phyloP scores from a whole-genome alignment of 495 filamentous ascomycete genomes.

The Talaromyces stipitatus region DNA sequence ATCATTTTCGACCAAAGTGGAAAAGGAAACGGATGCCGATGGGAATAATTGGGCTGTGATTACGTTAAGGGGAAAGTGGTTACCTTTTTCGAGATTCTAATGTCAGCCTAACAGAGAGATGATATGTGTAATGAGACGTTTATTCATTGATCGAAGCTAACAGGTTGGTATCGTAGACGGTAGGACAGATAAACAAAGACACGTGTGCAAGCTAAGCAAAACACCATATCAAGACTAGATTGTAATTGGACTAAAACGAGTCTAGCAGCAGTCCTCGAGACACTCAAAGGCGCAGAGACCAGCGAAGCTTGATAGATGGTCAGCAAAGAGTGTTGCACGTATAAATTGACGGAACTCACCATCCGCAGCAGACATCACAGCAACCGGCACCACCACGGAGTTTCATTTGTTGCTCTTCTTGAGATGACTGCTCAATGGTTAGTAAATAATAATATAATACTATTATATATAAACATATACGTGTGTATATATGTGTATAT shows the following conservation, averaged over 20 bases:
- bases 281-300: constrained; percentile 40
- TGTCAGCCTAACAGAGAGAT: not conserved
- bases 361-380: constrained; percentile 36
- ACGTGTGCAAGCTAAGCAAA: not conserved
- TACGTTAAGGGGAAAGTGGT: constrained; percentile 93
- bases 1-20: constrained; percentile 83
- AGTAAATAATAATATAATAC: not conserved
- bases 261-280: constrained; percentile 38
- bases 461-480: too few species aligned
- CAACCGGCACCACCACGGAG: constrained; percentile 34
- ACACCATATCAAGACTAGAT: too few species aligned
- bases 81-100: constrained; percentile 57
- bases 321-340: not conserved
- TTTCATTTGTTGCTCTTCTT: constrained; percentile 29
- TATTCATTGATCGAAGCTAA: not conserved
- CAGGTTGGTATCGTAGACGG: not conserved
- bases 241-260: not conserved
- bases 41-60: constrained; percentile 84
- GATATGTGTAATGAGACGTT: not conserved
- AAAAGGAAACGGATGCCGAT: constrained; percentile 86
- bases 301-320: constrained; percentile 20
- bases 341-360: constrained; percentile 22
- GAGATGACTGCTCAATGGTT: constrained; percentile 17
- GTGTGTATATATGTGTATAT: too few species aligned
- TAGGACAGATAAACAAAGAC: not conserved